Evolutionary conservation across 306 rosid genomes (phyloP), one percentile per base, ranked within the genome.

Genomic region (Lathyrus tuberosus): DNA sequence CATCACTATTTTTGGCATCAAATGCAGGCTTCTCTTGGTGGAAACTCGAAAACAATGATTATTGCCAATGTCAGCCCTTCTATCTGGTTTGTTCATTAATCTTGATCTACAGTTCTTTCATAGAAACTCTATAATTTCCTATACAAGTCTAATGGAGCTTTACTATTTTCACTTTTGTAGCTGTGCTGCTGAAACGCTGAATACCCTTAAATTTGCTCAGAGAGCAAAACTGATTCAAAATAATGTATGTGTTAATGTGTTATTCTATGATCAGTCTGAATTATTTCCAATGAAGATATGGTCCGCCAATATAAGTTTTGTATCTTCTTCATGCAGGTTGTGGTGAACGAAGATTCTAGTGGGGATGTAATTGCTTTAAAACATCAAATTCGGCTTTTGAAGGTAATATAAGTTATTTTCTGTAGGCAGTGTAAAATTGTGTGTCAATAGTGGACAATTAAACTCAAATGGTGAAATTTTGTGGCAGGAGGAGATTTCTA

Each of bases 171-270:
- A 11, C 52, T 51, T 35, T 70, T 81, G 79, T 86, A 94, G 99
- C 37, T 91, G 88, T 56, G 82, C 86, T 2, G 84, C 97, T 24
- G 99, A 94, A 80, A 94, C 99, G n/a, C 60, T 94, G 81, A 91
- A 88, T 74, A 94, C 97, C 16, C 96, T 94, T 60, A 94, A 91
- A 74, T 94, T 94, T 88, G 96, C 97, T 72, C 99, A 94, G 80
- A 71, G 99, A 71, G 97, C 99, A 56, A 94, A 94, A 77, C 89
- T 91, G 69, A 94, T 94, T 71, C 95, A 88, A 67, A 94, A 94
- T 79, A 94, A 94, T 77, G 99, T 94, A n/a, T n/a, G n/a, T n/a
- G n/a, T n/a, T n/a, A n/a, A 74, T 88, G 96, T 65, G 43, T 62
- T 75, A 71, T 57, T 71, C 51, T 11, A 53, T 17, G 62, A 53